Base-by-base conservation (phyloP, 2,329 filamentous ascomycete genomes). In the Stemphylium vesicarium region DNA sequence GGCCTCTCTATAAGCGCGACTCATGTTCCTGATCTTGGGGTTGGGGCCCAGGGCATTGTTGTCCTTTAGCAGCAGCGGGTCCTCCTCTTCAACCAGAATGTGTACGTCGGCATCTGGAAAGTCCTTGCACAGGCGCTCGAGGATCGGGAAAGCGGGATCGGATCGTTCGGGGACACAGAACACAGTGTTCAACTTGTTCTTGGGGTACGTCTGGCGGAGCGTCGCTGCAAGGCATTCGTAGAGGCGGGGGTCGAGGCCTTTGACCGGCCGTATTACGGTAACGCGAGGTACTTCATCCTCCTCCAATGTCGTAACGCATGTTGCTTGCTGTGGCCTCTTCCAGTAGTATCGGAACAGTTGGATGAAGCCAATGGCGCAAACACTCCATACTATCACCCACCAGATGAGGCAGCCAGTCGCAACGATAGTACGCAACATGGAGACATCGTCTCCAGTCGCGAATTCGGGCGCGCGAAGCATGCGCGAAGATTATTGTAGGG, bases 11-110 rank as follows among this genome's bases (percentile, higher is more conserved):
- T 97, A 99, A 2, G 92, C 93, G 38, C 92, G 85, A 73, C 93
- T 97, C 82, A 98, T 91, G 74, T 99, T 99, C 45, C 95, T 84
- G 65, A 99, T 96, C 80, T 99, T 99, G n/a, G 95, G 95, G 70
- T 99, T 99, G 1, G 95, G 95, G 0, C 96, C 96, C 52, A 98
- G 82, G 52, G 69, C 66, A 48, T 81, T 82, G 10, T 77, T 75
- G 29, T 79, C 67, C 26, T 85, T 83, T 8, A 96, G 79, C 18
- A 85, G 75, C 26, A 86, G 75, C 0, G 89, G 86, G 71, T 96
- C 92, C 56, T 96, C 89, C 44, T 90, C 85, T 78, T 97, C 94
- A 42, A 97, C 81, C 10, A 93, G 82, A 3, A 98, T 81, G 47
- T 82, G 83, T 2, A 86, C 88, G 76, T 96, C 88, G 64, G 86